Conservation (phyloP, 805 yeast genomes). For the Wickerhamiella sorbophila region DNA sequence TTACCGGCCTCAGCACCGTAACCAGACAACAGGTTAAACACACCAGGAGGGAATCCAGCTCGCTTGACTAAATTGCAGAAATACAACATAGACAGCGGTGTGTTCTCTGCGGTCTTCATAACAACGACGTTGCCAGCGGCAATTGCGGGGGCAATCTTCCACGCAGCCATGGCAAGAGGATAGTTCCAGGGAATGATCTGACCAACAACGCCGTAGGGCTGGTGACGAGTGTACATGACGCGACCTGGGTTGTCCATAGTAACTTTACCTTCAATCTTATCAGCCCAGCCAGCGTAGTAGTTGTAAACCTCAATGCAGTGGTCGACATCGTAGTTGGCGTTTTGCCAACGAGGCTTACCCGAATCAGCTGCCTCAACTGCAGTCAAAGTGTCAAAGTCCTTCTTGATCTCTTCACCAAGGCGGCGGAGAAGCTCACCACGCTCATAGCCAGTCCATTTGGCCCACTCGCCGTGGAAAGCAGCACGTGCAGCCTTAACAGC, state of each 20-base stretch:
- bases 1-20: slow-evolving; percentile 61
- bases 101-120: slow-evolving; percentile 60
- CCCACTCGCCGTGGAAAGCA: slow-evolving; percentile 61
- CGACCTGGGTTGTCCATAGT: slow-evolving; percentile 45
- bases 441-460: slow-evolving; percentile 45
- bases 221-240: slow-evolving; percentile 55
- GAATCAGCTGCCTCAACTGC: slow-evolving; percentile 77
- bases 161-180: slow-evolving; percentile 56
- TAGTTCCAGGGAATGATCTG: slow-evolving; percentile 65
- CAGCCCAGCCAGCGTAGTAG: slow-evolving; percentile 66
- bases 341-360: slow-evolving; percentile 49
- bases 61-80: slow-evolving; percentile 43
- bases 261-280: slow-evolving; percentile 47
- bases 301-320: slow-evolving; percentile 43
- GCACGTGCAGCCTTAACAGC: slow-evolving; percentile 79
- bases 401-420: slow-evolving; percentile 69
- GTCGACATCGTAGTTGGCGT: slow-evolving; percentile 36
- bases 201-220: slow-evolving; percentile 54
- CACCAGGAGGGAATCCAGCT: slow-evolving; percentile 70
- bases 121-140: slow-evolving; percentile 67
- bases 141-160: slow-evolving; percentile 75
- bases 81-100: slow-evolving; percentile 55
- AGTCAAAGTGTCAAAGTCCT: slow-evolving; percentile 57
- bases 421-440: slow-evolving; percentile 52
- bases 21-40: slow-evolving; percentile 57